Conservation (phyloP, 176 grass and related monocot species). For the Pharus latifolius region DNA sequence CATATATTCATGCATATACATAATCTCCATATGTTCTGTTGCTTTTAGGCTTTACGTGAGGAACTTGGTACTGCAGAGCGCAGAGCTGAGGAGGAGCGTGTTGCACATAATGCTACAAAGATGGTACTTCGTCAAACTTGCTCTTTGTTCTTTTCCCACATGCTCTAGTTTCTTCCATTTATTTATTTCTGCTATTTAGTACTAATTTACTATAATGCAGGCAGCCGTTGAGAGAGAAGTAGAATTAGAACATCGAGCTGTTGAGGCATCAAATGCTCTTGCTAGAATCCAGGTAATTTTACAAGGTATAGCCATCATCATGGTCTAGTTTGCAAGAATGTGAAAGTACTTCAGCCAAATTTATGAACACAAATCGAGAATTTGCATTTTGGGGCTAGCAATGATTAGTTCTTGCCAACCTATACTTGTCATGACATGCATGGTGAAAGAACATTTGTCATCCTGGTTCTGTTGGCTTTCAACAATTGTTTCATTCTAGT, state of each 20-base stretch:
- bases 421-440: neutral
- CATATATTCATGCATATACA: conserved; percentile 17
- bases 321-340: neutral
- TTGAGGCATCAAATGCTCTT: conserved; percentile 97
- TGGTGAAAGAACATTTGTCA: neutral
- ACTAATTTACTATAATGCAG: conserved; percentile 45
- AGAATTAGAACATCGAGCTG: conserved; percentile 95
- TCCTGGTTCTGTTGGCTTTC: neutral
- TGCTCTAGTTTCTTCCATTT: conserved; percentile 10
- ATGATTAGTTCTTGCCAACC: neutral
- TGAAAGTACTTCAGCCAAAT: neutral
- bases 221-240: conserved; percentile 98
- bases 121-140: conserved; percentile 44
- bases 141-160: neutral
- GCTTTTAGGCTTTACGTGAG: conserved; percentile 78
- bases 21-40: conserved; percentile 10
- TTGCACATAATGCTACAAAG: conserved; percentile 96
- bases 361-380: neutral
- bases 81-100: conserved; percentile 92
- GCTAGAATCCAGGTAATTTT: conserved; percentile 98
- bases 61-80: conserved; percentile 78
- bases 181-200: conserved; percentile 5
- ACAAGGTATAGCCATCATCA: conserved; percentile 27
- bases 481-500: neutral
- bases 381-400: neutral